These are phyloP conservation scores for Aspergillus tamarii DNA, from an alignment of 2,329 filamentous ascomycete species.

Conservation along the genomic window DNA sequence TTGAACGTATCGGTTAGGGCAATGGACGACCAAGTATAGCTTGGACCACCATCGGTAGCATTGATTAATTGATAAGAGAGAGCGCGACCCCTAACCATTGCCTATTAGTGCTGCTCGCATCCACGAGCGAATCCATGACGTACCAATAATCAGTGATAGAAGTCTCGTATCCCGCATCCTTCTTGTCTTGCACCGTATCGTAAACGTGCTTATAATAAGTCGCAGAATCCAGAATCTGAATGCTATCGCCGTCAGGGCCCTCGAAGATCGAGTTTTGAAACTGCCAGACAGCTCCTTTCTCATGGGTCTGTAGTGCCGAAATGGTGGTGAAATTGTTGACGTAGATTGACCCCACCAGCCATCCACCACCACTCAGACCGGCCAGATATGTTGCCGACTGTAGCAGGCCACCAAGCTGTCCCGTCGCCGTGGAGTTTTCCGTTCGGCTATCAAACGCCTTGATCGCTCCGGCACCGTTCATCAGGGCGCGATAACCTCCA, in stretches of 20 bases:
- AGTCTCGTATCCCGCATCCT: slow-evolving; percentile 65
- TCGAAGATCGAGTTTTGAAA: slow-evolving; percentile 53
- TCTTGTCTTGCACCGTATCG: slow-evolving; percentile 63
- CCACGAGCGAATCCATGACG: slow-evolving; percentile 2
- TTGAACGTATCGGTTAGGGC: slow-evolving; percentile 62
- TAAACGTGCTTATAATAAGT: slow-evolving; percentile 66
- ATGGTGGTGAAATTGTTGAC: slow-evolving; percentile 78
- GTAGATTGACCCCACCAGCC: slow-evolving; percentile 82
- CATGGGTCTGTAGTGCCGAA: slow-evolving; percentile 36
- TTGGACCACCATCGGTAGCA: slow-evolving; percentile 70
- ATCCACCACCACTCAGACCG: slow-evolving; percentile 81
- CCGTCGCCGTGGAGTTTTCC: slow-evolving; percentile 59
- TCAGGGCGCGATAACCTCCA: slow-evolving; percentile 83
- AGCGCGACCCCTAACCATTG: slow-evolving; percentile 62
- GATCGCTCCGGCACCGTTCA: slow-evolving; percentile 82
- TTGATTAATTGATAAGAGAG: slow-evolving; percentile 82
- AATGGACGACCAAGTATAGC: slow-evolving; percentile 80
- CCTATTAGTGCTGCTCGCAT: background rate
- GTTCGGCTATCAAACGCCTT: slow-evolving; percentile 80
- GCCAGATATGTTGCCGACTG: slow-evolving; percentile 82
- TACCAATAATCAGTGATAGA: slow-evolving; percentile 86
- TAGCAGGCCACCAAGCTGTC: slow-evolving; percentile 78
- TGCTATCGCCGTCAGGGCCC: slow-evolving; percentile 32
- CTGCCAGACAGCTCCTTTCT: slow-evolving; percentile 31
- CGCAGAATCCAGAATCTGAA: slow-evolving; percentile 53